These are phyloP conservation scores for Sporothrix humicola DNA, from an alignment of 2,329 filamentous ascomycete genomes.

Conservation along the genomic window DNA sequence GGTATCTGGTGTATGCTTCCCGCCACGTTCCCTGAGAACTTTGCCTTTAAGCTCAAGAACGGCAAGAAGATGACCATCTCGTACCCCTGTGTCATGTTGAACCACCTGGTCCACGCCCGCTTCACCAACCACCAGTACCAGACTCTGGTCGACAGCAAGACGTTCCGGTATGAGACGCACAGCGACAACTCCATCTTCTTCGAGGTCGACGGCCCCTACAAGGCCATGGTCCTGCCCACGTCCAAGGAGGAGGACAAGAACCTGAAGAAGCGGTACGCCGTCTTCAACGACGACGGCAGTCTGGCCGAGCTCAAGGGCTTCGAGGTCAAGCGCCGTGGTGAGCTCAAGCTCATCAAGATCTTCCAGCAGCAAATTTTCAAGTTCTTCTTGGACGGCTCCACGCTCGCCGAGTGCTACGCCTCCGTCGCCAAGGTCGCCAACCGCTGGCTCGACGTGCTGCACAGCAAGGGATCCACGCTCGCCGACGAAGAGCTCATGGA, in stretches of 20 bases:
- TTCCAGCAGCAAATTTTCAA: slow-evolving; percentile 99
- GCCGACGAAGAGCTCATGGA: slow-evolving; percentile 98
- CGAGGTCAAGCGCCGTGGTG: slow-evolving; percentile 95
- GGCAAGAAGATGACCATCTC: slow-evolving; percentile 97
- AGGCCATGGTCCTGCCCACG: slow-evolving; percentile 94
- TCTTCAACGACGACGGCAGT: slow-evolving; percentile 97
- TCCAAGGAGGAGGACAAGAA: slow-evolving; percentile 99
- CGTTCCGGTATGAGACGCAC: slow-evolving; percentile 91
- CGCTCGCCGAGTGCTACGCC: slow-evolving; percentile 84
- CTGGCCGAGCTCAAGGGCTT: slow-evolving; percentile 96
- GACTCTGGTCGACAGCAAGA: slow-evolving; percentile 77
- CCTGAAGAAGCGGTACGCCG: slow-evolving; percentile 97
- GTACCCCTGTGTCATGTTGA: slow-evolving; percentile 98
- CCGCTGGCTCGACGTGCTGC: slow-evolving; percentile 92
- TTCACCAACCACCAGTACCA: slow-evolving; percentile 99
- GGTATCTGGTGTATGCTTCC: slow-evolving; percentile 99
- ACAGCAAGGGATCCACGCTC: slow-evolving; percentile 84
- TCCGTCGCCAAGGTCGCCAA: slow-evolving; percentile 95
- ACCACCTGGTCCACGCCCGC: slow-evolving; percentile 90
- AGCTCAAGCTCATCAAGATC: slow-evolving; percentile 99
- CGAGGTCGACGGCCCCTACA: slow-evolving; percentile 97
- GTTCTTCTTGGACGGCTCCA: slow-evolving; percentile 92
- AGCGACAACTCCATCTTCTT: slow-evolving; percentile 99
- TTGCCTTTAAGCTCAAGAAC: slow-evolving; percentile 89
- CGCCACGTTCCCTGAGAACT: slow-evolving; percentile 95